Evolutionary conservation across 768 basidiomycete genomes (phyloP).

Genomic region (Trametes coccinea): DNA sequence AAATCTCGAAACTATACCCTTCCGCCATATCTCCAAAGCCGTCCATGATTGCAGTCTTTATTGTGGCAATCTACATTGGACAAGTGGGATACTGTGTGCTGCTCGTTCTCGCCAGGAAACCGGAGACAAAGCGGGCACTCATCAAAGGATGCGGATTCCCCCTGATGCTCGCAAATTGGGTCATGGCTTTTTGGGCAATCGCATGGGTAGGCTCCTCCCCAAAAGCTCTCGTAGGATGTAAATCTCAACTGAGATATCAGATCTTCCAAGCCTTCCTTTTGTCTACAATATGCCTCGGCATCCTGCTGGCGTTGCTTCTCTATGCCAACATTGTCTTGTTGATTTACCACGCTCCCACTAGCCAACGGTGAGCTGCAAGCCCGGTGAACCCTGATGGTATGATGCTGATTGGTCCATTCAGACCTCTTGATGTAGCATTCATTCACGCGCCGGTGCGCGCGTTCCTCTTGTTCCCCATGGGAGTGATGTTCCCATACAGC

Average conservation of each 20-base stretch:
- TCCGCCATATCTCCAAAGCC: constrained; percentile 73
- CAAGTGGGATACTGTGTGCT: constrained; percentile 85
- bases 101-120: constrained; percentile 66
- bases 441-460: constrained; percentile 88
- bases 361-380: constrained; percentile 28
- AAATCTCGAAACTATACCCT: constrained; percentile 54
- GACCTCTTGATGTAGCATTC: constrained; percentile 76
- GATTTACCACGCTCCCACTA: constrained; percentile 65
- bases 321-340: constrained; percentile 81
- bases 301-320: constrained; percentile 67
- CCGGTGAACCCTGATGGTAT: not conserved
- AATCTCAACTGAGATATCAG: constrained; percentile 34
- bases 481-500: constrained; percentile 60
- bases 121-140: constrained; percentile 78
- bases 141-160: constrained; percentile 79
- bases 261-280: constrained; percentile 75
- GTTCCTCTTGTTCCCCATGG: constrained; percentile 53
- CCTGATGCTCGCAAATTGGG: constrained; percentile 76
- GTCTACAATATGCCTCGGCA: constrained; percentile 70
- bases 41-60: constrained; percentile 57
- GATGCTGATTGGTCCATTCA: not conserved
- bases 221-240: too few species aligned
- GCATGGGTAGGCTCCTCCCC: constrained; percentile 54
- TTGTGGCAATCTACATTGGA: constrained; percentile 57
- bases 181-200: constrained; percentile 80